phyloP scores from a whole-genome alignment of 192 early-diverging fungal species.

The Coemansia sp. region DNA sequence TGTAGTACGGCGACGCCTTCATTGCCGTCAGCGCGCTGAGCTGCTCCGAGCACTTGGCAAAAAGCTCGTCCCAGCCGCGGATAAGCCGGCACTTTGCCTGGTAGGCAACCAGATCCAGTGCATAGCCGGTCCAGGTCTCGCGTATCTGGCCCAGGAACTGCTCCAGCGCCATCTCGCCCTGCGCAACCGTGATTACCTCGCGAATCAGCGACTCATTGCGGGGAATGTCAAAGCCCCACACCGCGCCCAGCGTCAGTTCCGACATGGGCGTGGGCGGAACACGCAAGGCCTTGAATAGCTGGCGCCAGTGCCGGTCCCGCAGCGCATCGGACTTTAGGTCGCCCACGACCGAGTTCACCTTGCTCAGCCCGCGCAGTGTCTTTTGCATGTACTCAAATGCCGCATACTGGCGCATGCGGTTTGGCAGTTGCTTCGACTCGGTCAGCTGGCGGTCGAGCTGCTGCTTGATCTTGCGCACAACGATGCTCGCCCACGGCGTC shows the following conservation, averaged over 20 bases:
- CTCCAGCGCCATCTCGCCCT: conserved; percentile 99
- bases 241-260: conserved; percentile 88
- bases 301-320: conserved; percentile 95
- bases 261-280: conserved; percentile 65
- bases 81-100: conserved; percentile 97
- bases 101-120: conserved; percentile 92
- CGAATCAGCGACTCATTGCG: conserved; percentile 80
- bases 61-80: conserved; percentile 97
- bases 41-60: conserved; percentile 93
- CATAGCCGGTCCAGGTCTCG: conserved; percentile 89
- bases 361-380: conserved; percentile 68
- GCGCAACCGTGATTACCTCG: conserved; percentile 86
- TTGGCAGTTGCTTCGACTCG: conserved; percentile 89
- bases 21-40: conserved; percentile 92
- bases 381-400: conserved; percentile 94
- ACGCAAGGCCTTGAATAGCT: conserved; percentile 78
- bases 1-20: conserved; percentile 96
- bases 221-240: conserved; percentile 91
- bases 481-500: conserved; percentile 75
- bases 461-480: conserved; percentile 85
- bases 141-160: conserved; percentile 89
- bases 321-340: conserved; percentile 96
- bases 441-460: conserved; percentile 75
- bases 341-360: conserved; percentile 70
- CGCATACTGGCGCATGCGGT: conserved; percentile 93